phyloP scores from a whole-genome alignment of 192 early-diverging fungal species.

The Cetraspora pellucida region DNA sequence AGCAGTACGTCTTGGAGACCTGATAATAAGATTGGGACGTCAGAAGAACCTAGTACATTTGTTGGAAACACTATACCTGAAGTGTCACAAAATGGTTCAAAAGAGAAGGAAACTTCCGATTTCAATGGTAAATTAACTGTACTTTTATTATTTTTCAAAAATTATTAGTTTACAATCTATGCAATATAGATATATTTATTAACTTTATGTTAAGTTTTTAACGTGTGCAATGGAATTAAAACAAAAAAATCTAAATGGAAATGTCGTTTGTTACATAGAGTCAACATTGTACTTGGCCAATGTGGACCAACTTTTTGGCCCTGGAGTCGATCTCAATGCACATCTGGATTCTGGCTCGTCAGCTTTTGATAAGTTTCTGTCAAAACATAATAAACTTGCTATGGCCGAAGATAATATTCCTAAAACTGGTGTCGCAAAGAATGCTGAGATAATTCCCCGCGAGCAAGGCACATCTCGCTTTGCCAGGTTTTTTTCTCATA shows the following conservation, averaged over 20 bases:
- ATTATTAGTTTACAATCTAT: background rate
- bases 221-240: background rate
- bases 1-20: slow-evolving; percentile 51
- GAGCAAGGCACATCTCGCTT: slow-evolving; percentile 59
- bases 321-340: slow-evolving; percentile 42
- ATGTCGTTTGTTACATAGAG: slow-evolving; percentile 6
- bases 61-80: background rate
- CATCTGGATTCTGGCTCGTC: slow-evolving; percentile 38
- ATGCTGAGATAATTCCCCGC: slow-evolving; percentile 16
- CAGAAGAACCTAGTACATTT: background rate
- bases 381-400: slow-evolving; percentile 44
- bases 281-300: slow-evolving; percentile 38
- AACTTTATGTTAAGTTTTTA: background rate
- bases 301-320: slow-evolving; percentile 50
- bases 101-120: slow-evolving; percentile 13
- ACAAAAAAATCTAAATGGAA: background rate
- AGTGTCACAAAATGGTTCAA: slow-evolving; percentile 26
- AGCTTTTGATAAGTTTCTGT: slow-evolving; percentile 52
- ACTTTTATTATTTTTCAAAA: background rate
- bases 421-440: background rate
- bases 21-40: background rate
- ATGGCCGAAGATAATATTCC: slow-evolving; percentile 33
- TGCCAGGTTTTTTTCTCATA: slow-evolving; percentile 59
- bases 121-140: slow-evolving; percentile 20
- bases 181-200: background rate